These are phyloP conservation scores for Podosphaera xanthii DNA, from an alignment of 2,329 filamentous ascomycete species.

Conservation along the genomic window DNA sequence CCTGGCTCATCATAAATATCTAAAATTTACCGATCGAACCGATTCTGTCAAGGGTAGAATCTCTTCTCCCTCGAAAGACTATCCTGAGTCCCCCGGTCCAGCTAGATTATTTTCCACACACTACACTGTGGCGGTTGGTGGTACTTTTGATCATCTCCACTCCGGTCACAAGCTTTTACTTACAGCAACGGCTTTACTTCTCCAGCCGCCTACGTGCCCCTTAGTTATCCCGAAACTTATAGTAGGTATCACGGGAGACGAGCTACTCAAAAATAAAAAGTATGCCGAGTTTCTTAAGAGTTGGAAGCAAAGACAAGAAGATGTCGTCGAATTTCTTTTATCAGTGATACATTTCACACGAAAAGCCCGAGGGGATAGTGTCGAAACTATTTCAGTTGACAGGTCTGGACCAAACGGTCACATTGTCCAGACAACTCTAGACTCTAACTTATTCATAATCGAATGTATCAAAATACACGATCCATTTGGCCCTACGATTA, in stretches of 20 bases:
- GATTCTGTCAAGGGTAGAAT: slow-evolving; percentile 29
- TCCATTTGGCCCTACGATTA: slow-evolving; percentile 74
- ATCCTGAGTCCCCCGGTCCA: background rate
- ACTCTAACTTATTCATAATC: slow-evolving; percentile 36
- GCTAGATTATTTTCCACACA: slow-evolving; percentile 18
- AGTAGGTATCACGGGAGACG: slow-evolving; percentile 73
- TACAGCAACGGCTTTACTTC: slow-evolving; percentile 58
- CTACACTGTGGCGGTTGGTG: slow-evolving; percentile 55
- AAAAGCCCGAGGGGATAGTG: slow-evolving; percentile 17
- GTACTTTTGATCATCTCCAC: slow-evolving; percentile 92
- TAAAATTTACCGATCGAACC: slow-evolving; percentile 26
- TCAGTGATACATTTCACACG: slow-evolving; percentile 28
- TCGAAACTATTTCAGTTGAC: slow-evolving; percentile 12
- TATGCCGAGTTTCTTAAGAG: slow-evolving; percentile 58
- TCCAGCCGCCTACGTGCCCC: slow-evolving; percentile 25
- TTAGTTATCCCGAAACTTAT: slow-evolving; percentile 35
- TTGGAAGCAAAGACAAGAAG: slow-evolving; percentile 52
- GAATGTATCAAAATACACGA: slow-evolving; percentile 74
- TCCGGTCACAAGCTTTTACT: slow-evolving; percentile 89
- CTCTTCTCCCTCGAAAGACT: slow-evolving; percentile 18
- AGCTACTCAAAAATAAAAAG: slow-evolving; percentile 72
- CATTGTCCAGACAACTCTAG: slow-evolving; percentile 33
- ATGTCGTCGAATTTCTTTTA: slow-evolving; percentile 50
- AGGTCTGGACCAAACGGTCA: slow-evolving; percentile 21
- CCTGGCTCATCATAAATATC: slow-evolving; percentile 24